Conservation (phyloP, 495 filamentous ascomycete species). For the Hamigera avellanea region DNA sequence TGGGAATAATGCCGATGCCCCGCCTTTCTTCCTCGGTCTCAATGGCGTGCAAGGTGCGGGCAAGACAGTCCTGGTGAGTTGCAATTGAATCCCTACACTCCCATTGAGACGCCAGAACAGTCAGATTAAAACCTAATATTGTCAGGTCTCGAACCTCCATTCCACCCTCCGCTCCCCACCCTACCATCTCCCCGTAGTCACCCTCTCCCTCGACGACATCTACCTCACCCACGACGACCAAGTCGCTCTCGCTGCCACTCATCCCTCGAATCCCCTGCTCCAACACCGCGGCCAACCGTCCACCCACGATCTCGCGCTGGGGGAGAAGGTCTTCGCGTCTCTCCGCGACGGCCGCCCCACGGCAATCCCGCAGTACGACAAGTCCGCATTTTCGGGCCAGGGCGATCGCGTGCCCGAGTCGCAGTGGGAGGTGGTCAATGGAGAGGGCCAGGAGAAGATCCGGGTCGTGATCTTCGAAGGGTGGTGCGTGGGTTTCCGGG, state of each 20-base stretch:
- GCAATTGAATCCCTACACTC: no score
- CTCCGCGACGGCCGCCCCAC: constrained; percentile 40
- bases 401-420: constrained; percentile 60
- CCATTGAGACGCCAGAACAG: background rate
- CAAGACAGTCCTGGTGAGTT: constrained; percentile 71
- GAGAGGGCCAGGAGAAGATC: constrained; percentile 5
- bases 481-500: constrained; percentile 81
- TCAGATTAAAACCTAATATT: no score
- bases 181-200: constrained; percentile 57
- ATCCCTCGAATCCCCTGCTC: constrained; percentile 63
- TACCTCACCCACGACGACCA: constrained; percentile 71
- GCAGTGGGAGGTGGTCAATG: constrained; percentile 54
- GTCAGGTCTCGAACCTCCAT: constrained; percentile 53
- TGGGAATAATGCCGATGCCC: constrained; percentile 22
- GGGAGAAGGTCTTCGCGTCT: constrained; percentile 46
- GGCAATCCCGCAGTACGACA: constrained; percentile 73
- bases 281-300: constrained; percentile 76
- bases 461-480: constrained; percentile 73
- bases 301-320: constrained; percentile 73
- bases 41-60: constrained; percentile 75
- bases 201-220: constrained; percentile 84
- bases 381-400: constrained; percentile 61
- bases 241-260: constrained; percentile 46
- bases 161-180: constrained; percentile 53
- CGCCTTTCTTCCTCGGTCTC: constrained; percentile 49